These are phyloP conservation scores for Aureococcus anophagefferens DNA, from an alignment of 108 stramenopile genomes.

Conservation along the genomic window DNA sequence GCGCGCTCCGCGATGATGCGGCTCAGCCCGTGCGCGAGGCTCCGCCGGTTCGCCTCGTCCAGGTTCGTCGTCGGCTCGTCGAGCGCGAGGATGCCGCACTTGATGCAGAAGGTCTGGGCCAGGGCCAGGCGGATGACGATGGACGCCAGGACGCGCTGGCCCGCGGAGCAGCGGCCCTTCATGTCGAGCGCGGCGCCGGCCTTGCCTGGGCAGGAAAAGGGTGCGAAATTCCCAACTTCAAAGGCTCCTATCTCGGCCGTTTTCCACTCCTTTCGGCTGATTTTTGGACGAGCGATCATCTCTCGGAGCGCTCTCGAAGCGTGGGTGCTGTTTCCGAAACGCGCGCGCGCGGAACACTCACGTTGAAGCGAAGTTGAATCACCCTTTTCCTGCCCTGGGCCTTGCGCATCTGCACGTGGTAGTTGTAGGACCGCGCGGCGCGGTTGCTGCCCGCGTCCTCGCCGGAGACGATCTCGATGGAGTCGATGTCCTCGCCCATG, in stretches of 20 bases:
- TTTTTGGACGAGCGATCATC: too few species aligned
- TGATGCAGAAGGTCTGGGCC: conserved; percentile 92
- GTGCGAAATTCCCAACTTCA: too few species aligned
- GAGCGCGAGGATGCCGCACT: conserved; percentile 87
- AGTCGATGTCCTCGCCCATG: conserved; percentile 93
- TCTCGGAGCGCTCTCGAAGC: too few species aligned
- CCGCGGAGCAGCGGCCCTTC: conserved; percentile 91
- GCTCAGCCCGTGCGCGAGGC: conserved; percentile 83
- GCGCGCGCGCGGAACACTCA: too few species aligned
- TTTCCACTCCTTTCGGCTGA: too few species aligned
- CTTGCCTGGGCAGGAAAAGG: too few species aligned
- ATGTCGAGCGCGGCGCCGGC: conserved; percentile 76
- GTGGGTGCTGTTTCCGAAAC: too few species aligned
- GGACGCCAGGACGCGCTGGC: conserved; percentile 82
- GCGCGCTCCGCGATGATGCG: conserved; percentile 79
- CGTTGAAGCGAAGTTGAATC: too few species aligned
- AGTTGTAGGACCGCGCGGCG: conserved; percentile 68
- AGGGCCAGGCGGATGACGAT: conserved; percentile 98
- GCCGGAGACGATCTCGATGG: conserved; percentile 82
- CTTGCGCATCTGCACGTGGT: conserved; percentile 96
- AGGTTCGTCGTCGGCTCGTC: conserved; percentile 96
- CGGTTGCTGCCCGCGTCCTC: conserved; percentile 62
- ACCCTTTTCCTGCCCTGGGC: too few species aligned
- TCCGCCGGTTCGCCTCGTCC: conserved; percentile 80
- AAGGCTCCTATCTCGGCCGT: too few species aligned